Base-by-base conservation (phyloP, 2,329 filamentous ascomycete genomes). In the Pyrenophora seminiperda region DNA sequence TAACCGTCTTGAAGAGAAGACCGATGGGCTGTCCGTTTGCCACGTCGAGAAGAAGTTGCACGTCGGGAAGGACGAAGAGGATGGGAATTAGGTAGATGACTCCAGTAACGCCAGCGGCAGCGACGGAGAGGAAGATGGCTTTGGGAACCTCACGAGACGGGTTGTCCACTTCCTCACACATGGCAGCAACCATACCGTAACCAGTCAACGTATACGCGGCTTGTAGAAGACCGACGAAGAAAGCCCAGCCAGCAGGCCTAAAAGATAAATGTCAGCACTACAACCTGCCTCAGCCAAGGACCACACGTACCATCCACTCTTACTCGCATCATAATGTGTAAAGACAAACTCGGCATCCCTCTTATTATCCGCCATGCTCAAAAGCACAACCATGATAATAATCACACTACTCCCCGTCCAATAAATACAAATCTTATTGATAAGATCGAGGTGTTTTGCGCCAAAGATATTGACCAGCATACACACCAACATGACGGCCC, bases 11-110 rank as follows among this genome's bases (percentile, higher is more conserved):
- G 80, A 92, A 92, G 24, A 92, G 76, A 3, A 87, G 77, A 7
- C 87, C 88, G 54, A 93, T 88, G 1, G 90, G 89, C 63, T 92
- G 89, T 7, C 86, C 86, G 62, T 85, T 90, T 17, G 86, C 81
- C 11, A 88, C 86, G 2, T 73, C 70, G 20, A 89, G 82, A 13
- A 92, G 81, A 38, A 77, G 72, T 54, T 83, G 62, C 5, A 91
- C 81, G 41, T 88, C 81, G 0, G 89, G 88, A 20, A 92, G 77
- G 29, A 91, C 86, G 69, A 92, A 91, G 19, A 92, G 79, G 56
- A 93, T 80, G 0, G 88, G 88, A 34, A 92, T 82, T 11, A 91
- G 72, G 70, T 89, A 91, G 57, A 85, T 70, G 7, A 87, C 66
- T 5, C 86, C 86, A 0, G 86, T 89, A 33, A 89, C 61, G 22